Evolutionary conservation across 345 rosid species (phyloP).

Genomic region (Pistacia integerrima): DNA sequence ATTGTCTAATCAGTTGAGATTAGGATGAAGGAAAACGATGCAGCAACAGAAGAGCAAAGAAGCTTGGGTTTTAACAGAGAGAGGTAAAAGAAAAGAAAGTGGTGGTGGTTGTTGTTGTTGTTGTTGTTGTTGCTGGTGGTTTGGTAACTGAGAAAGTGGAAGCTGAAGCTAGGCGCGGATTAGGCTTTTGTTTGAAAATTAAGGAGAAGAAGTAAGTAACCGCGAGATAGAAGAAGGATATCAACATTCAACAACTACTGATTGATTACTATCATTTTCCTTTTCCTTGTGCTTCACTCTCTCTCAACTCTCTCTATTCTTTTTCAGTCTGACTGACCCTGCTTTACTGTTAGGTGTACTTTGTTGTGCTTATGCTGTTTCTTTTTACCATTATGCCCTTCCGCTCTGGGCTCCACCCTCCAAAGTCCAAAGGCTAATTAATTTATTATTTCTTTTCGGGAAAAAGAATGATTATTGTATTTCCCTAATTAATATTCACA

Average conservation of each 20-base stretch:
- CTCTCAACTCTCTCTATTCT: background rate
- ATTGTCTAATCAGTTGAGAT: conserved; percentile 26
- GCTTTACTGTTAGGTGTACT: conserved; percentile 3
- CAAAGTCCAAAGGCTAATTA: background rate
- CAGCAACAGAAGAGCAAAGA: conserved; percentile 9
- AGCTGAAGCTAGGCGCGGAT: conserved; percentile 9
- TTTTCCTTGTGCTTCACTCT: conserved; percentile 29
- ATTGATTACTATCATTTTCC: conserved; percentile 25
- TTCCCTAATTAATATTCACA: background rate
- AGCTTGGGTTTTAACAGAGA: background rate
- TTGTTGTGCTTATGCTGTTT: background rate
- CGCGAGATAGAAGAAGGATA: background rate
- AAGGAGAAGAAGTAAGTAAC: conserved; percentile 15
- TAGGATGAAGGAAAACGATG: conserved; percentile 25
- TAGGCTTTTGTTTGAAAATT: conserved; percentile 12
- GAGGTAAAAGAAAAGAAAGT: background rate
- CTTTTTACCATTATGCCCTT: conserved; percentile 1
- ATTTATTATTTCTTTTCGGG: background rate
- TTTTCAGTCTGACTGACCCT: background rate
- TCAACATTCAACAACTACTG: conserved; percentile 18
- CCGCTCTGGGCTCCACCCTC: background rate
- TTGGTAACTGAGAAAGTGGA: background rate
- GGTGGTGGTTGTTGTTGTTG: conserved; percentile 13
- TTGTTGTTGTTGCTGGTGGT: background rate
- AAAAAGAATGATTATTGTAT: background rate